Evolutionary conservation across 2,329 filamentous ascomycete species (phyloP).

Genomic region (Colletotrichum nymphaeae): DNA sequence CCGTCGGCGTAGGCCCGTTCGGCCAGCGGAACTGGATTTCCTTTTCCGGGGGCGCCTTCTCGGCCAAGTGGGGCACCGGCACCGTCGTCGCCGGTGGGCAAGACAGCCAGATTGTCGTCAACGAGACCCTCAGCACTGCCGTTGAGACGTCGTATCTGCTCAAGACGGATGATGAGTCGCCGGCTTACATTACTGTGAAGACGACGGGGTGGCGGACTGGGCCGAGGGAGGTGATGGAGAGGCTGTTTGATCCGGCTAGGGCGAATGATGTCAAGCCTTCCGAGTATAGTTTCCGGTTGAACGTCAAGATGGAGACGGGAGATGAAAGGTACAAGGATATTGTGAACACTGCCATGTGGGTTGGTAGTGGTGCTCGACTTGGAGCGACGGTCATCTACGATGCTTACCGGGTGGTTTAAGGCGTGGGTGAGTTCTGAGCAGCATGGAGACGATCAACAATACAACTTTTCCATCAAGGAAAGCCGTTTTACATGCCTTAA

Average conservation of each 20-base stretch:
- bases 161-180: conserved; percentile 58
- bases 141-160: conserved; percentile 63
- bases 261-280: conserved; percentile 54
- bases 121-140: conserved; percentile 41
- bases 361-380: conserved; percentile 59
- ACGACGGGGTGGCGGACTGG: conserved; percentile 61
- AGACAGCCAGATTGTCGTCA: conserved; percentile 46
- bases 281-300: conserved; percentile 61
- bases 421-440: too few species aligned
- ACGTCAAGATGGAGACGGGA: conserved; percentile 61
- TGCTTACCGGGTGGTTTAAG: conserved; percentile 31
- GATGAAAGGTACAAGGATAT: conserved; percentile 61
- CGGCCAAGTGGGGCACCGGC: conserved; percentile 60
- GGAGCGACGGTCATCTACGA: conserved; percentile 30
- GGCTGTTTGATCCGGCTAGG: conserved; percentile 50
- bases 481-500: too few species aligned
- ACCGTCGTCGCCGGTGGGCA: conserved; percentile 55
- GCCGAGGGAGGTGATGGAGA: conserved; percentile 55
- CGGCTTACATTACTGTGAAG: conserved; percentile 47
- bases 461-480: too few species aligned
- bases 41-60: conserved; percentile 59
- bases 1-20: conserved; percentile 52
- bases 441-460: not conserved
- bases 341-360: conserved; percentile 62
- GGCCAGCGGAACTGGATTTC: conserved; percentile 62